A percentile compares a stretch with the other conserved stretches of the same genome.
phyloP scores from a whole-genome alignment of 129 eudicot species.

The Helichrysum umbraculigerum region DNA sequence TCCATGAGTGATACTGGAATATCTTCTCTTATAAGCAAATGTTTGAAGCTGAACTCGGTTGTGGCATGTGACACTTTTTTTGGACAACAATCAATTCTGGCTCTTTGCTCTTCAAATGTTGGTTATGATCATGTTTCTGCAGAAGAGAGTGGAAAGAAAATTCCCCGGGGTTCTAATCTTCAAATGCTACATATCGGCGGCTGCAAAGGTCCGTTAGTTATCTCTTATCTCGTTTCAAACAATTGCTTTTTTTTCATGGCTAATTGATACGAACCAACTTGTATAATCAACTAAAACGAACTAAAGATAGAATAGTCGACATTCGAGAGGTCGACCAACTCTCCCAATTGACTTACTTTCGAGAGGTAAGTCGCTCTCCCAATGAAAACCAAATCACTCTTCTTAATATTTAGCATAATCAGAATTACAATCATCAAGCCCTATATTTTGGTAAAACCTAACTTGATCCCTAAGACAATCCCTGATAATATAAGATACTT shows the following conservation, averaged over 20 bases:
- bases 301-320: too few relatives aligned
- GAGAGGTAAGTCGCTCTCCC: too few relatives aligned
- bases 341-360: too few relatives aligned
- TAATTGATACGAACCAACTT: too few relatives aligned
- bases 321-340: too few relatives aligned
- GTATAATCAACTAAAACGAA: too few relatives aligned
- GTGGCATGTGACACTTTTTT: constrained; percentile 74
- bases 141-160: constrained; percentile 21
- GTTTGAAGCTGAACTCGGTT: constrained; percentile 63
- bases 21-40: constrained; percentile 55
- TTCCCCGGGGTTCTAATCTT: constrained; percentile 38
- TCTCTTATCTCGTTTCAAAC: neutral
- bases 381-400: too few relatives aligned
- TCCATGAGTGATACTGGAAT: constrained; percentile 70
- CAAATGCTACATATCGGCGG: constrained; percentile 75
- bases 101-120: constrained; percentile 57
- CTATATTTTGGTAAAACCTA: too few relatives aligned
- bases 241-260: neutral
- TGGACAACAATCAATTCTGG: constrained; percentile 56
- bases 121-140: constrained; percentile 17
- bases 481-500: too few relatives aligned
- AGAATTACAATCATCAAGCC: too few relatives aligned
- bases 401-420: too few relatives aligned
- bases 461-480: too few relatives aligned
- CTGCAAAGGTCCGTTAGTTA: constrained; percentile 57